A percentile compares a stretch with the other conserved stretches of the same genome.
phyloP scores from a whole-genome alignment of 139 green algal species.

The Volvox africanus region DNA sequence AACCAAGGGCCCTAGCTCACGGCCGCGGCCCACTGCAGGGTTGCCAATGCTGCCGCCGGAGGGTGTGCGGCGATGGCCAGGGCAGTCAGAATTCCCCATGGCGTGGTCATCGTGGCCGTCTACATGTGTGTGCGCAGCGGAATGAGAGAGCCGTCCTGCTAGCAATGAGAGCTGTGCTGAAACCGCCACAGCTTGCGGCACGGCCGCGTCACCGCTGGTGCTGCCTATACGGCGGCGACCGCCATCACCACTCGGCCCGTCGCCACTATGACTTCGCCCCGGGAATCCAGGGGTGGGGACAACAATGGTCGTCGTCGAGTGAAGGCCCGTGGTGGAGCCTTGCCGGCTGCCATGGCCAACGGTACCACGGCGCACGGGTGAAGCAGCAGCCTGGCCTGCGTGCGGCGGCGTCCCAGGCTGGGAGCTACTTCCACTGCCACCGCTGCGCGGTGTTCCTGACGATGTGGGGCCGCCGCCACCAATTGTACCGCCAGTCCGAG shows the following conservation, averaged over 20 bases:
- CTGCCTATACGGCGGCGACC: neutral
- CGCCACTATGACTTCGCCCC: neutral
- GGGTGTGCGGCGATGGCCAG: conserved; percentile 6
- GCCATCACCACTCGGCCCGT: neutral
- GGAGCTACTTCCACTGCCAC: neutral
- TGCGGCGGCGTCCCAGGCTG: conserved; percentile 26
- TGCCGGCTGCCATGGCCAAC: neutral
- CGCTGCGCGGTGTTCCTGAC: neutral
- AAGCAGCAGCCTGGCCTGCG: neutral
- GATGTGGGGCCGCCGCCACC: neutral
- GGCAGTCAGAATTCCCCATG: neutral
- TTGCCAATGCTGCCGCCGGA: neutral
- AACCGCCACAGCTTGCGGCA: neutral
- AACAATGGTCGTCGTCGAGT: neutral
- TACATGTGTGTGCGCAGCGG: conserved; percentile 2
- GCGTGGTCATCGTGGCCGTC: neutral
- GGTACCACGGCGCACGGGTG: neutral
- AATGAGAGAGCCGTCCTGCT: neutral
- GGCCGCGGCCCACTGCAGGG: too few relatives aligned
- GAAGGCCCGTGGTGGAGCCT: neutral
- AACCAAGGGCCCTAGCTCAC: neutral
- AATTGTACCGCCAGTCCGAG: neutral
- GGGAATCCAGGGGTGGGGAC: neutral
- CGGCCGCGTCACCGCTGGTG: neutral
- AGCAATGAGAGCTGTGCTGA: neutral